phyloP scores from a whole-genome alignment of 805 yeast species.

The Yarrowia sp. region DNA sequence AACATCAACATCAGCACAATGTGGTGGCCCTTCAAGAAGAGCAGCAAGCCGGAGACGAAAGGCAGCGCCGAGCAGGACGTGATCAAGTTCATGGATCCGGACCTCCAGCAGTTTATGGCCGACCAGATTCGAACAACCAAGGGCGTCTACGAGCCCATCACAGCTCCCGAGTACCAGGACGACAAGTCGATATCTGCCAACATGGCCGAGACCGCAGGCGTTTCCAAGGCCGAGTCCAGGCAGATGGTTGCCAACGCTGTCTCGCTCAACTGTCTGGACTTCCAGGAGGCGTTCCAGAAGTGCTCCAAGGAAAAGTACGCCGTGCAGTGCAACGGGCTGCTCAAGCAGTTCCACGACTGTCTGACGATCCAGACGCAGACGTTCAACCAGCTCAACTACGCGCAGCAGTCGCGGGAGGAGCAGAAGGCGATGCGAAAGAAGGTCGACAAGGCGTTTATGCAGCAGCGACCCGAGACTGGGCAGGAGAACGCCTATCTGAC shows the following conservation, averaged over 20 bases:
- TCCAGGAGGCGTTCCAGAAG: conserved; percentile 14
- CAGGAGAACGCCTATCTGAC: neutral
- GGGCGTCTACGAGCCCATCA: neutral
- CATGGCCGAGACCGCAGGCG: conserved; percentile 8
- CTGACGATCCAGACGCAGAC: conserved; percentile 14
- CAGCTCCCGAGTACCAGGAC: conserved; percentile 8
- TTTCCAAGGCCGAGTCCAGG: neutral
- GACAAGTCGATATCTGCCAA: conserved; percentile 15
- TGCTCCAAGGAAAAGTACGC: conserved; percentile 1
- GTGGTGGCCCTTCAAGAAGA: conserved; percentile 17
- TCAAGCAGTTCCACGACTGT: conserved; percentile 14
- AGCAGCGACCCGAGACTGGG: neutral
- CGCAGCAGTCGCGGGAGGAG: conserved; percentile 9
- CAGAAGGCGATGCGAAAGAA: neutral
- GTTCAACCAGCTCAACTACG: conserved; percentile 15
- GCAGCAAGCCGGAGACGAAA: neutral
- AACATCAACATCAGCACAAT: neutral
- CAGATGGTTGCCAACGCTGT: conserved; percentile 17
- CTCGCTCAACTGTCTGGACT: conserved; percentile 14
- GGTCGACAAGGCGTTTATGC: conserved; percentile 19
- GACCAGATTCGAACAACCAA: neutral
- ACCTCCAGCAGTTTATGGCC: conserved; percentile 7
- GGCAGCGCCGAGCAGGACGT: neutral
- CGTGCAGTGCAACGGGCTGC: conserved; percentile 2
- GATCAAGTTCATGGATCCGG: conserved; percentile 6